Evolutionary conservation across 768 basidiomycete species (phyloP).

Genomic region (Arthromyces matolae): DNA sequence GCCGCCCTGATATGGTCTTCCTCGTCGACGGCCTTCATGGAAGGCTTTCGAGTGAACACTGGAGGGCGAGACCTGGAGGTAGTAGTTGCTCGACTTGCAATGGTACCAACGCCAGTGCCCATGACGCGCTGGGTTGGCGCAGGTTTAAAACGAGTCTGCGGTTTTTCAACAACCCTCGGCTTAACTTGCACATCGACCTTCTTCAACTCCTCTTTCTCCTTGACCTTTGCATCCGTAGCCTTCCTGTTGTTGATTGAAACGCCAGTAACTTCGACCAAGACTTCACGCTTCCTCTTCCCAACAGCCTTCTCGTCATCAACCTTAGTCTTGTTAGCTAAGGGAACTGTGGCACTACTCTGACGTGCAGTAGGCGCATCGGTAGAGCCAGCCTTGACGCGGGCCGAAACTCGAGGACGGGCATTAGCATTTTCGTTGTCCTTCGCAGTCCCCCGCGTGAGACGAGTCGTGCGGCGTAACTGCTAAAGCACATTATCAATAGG

Average conservation of each 20-base stretch:
- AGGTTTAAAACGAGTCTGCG: constrained; percentile 32
- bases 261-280: constrained; percentile 65
- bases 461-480: constrained; percentile 64
- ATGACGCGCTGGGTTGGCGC: constrained; percentile 15
- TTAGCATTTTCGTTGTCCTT: constrained; percentile 71
- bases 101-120: constrained; percentile 10
- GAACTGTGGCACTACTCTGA: constrained; percentile 27
- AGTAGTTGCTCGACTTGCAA: constrained; percentile 2
- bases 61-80: constrained; percentile 3
- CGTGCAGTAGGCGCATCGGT: constrained; percentile 30
- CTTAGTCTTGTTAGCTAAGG: constrained; percentile 41
- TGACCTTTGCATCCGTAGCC: constrained; percentile 13
- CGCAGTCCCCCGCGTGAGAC: constrained; percentile 47
- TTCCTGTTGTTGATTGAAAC: constrained; percentile 31
- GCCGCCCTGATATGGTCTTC: constrained; percentile 45
- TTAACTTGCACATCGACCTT: constrained; percentile 23
- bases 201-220: constrained; percentile 46
- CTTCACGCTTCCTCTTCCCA: constrained; percentile 74
- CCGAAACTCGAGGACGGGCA: constrained; percentile 51
- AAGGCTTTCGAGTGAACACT: constrained; percentile 15
- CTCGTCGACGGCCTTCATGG: constrained; percentile 30
- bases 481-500: constrained; percentile 2
- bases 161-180: constrained; percentile 15
- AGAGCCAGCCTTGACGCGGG: constrained; percentile 51
- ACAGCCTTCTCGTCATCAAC: constrained; percentile 36